A percentile compares a stretch with the other conserved stretches of the same genome.
phyloP scores from a whole-genome alignment of 352 stramenopile species.

The Globisporangium orthogonon region DNA sequence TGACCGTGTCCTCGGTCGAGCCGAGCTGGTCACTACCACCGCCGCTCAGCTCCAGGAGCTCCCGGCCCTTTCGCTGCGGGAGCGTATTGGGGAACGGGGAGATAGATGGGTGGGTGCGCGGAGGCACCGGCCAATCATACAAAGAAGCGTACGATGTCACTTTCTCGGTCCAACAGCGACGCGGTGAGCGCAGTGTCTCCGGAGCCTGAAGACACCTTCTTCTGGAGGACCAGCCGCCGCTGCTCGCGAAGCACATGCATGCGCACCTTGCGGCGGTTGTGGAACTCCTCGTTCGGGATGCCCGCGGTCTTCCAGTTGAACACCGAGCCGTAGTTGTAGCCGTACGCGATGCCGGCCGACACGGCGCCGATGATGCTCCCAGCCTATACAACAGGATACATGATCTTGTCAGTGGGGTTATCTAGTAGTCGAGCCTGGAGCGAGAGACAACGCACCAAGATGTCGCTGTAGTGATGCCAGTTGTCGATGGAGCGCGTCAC shows the following conservation, averaged over 20 bases:
- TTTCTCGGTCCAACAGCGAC: slow-evolving; percentile 13
- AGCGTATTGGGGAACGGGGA: background rate
- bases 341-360: slow-evolving; percentile 44
- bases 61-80: slow-evolving; percentile 19
- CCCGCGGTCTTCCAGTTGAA: slow-evolving; percentile 33
- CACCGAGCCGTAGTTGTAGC: slow-evolving; percentile 65
- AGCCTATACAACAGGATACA: slow-evolving; percentile 11
- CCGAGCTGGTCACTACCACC: background rate
- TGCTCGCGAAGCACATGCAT: slow-evolving; percentile 16
- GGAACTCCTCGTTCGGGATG: slow-evolving; percentile 22
- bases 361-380: slow-evolving; percentile 61
- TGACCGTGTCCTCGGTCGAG: background rate
- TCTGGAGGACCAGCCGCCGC: slow-evolving; percentile 13
- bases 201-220: slow-evolving; percentile 12
- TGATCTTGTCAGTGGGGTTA: background rate
- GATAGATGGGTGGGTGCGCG: background rate
- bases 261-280: slow-evolving; percentile 22
- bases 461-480: slow-evolving; percentile 83
- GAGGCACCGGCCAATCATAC: slow-evolving; percentile 5
- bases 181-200: slow-evolving; percentile 11
- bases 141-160: slow-evolving; percentile 20
- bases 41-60: slow-evolving; percentile 15
- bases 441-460: slow-evolving; percentile 30
- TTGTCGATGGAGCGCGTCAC: slow-evolving; percentile 79
- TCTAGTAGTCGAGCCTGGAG: background rate